Percentiles rank a stretch among this genome's conserved stretches.
phyloP scores from a whole-genome alignment of 208 protist genomes.

The Crithidia thermophila region DNA sequence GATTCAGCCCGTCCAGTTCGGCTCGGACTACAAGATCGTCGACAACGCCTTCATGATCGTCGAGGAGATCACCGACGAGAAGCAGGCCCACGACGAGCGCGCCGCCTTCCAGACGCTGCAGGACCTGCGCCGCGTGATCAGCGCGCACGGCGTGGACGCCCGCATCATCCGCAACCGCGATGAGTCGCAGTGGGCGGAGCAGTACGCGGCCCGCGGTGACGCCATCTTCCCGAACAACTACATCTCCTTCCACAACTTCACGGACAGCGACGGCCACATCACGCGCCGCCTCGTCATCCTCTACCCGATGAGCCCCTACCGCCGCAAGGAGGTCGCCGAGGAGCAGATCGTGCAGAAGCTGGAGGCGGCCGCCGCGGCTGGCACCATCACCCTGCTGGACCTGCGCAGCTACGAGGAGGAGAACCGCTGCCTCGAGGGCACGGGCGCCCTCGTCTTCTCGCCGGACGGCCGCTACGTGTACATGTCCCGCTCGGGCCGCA shows the following conservation, averaged over 20 bases:
- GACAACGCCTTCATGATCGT: constrained; percentile 48
- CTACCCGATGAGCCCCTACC: constrained; percentile 81
- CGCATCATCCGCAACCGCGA: constrained; percentile 36
- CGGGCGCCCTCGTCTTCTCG: constrained; percentile 69
- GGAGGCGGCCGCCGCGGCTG: constrained; percentile 33
- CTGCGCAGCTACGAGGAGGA: constrained; percentile 64
- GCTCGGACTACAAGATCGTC: constrained; percentile 40
- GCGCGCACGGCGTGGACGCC: constrained; percentile 29
- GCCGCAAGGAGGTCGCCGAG: constrained; percentile 63
- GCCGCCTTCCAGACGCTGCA: constrained; percentile 35
- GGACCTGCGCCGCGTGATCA: constrained; percentile 33
- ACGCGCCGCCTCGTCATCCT: constrained; percentile 69
- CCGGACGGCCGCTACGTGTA: constrained; percentile 73
- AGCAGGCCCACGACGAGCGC: constrained; percentile 33
- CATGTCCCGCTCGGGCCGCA: constrained; percentile 79
- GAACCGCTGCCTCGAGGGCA: constrained; percentile 63
- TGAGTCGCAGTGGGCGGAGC: constrained; percentile 28
- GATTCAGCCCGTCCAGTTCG: constrained; percentile 43
- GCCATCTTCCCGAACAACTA: constrained; percentile 70
- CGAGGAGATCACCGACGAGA: constrained; percentile 31
- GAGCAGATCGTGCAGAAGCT: constrained; percentile 56
- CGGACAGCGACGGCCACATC: constrained; percentile 54
- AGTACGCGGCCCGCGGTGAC: constrained; percentile 55
- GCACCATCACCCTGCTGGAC: constrained; percentile 67
- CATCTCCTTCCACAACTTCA: constrained; percentile 85